Percentiles rank a stretch among this genome's conserved stretches.
Conservation (phyloP, 371 early-diverging fungal species). For the Zychaea mexicana region DNA sequence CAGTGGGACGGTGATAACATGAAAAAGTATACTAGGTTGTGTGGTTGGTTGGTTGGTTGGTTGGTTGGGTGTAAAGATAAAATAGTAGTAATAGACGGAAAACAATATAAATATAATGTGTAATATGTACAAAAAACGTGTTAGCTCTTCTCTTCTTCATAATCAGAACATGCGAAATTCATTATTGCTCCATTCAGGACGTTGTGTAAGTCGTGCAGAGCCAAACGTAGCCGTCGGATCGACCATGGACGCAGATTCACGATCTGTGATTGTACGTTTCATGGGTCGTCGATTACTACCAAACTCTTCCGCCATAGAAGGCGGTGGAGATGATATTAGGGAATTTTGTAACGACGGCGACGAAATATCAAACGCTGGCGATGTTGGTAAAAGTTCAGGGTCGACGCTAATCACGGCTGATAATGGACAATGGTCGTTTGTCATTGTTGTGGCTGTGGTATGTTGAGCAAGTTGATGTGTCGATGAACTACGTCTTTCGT, state of each 20-base stretch:
- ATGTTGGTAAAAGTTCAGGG: neutral
- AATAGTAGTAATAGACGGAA: no score
- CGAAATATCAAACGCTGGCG: neutral
- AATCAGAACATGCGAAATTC: conserved; percentile 25
- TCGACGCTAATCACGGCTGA: neutral
- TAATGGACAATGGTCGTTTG: neutral
- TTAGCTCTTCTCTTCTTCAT: neutral
- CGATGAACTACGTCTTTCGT: neutral
- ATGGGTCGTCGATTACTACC: neutral
- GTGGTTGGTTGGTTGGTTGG: no score
- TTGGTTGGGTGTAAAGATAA: no score
- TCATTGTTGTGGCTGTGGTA: neutral
- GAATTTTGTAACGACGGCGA: neutral
- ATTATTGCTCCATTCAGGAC: conserved; percentile 28
- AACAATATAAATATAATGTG: no score
- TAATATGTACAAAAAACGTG: no score
- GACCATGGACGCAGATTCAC: neutral
- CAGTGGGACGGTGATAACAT: no score
- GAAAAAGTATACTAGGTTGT: no score
- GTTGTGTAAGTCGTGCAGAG: conserved; percentile 8
- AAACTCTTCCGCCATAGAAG: conserved; percentile 1
- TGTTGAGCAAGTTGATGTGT: neutral
- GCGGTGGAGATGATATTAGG: conserved; percentile 2
- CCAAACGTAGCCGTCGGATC: neutral
- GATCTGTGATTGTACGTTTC: conserved; percentile 5